phyloP scores from a whole-genome alignment of 139 green algal genomes.

The Astrephomene gubernaculifera region DNA sequence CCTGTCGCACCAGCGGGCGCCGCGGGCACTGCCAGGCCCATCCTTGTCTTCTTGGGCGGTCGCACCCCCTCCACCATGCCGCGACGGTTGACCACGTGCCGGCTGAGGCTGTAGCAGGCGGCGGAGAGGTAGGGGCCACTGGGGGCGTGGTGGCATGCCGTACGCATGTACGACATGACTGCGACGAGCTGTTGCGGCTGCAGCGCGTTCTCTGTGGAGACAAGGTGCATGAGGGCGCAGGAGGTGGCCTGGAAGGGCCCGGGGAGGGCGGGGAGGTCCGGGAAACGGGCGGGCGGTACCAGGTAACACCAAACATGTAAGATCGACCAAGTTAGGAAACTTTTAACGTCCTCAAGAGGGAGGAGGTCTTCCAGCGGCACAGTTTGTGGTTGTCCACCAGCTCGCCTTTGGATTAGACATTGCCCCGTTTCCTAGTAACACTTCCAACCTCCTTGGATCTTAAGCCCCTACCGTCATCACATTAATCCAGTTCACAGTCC shows the following conservation, averaged over 20 bases:
- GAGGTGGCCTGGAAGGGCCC: background rate
- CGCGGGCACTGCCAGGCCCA: background rate
- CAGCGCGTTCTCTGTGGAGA: background rate
- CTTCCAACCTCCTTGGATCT: too few species aligned
- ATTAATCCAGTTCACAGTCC: background rate
- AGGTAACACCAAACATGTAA: too few species aligned
- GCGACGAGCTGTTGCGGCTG: background rate
- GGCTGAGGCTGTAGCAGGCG: constrained; percentile 15
- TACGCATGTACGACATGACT: constrained; percentile 26
- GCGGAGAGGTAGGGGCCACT: constrained; percentile 23
- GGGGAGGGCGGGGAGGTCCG: too few species aligned
- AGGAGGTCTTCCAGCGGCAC: too few species aligned
- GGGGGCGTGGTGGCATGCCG: constrained; percentile 3
- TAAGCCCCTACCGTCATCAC: too few species aligned
- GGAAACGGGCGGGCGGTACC: too few species aligned
- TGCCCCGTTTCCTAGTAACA: too few species aligned
- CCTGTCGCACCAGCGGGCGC: background rate
- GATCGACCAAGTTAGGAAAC: too few species aligned
- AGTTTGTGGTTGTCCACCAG: too few species aligned
- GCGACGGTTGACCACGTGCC: constrained; percentile 33
- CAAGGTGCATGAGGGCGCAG: constrained; percentile 19
- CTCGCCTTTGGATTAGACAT: too few species aligned
- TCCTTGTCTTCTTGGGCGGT: background rate
- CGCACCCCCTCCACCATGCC: constrained; percentile 30
- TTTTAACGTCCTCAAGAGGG: too few species aligned